Evolutionary conservation across 1,284 basidiomycete species (phyloP).

Genomic region (Puccinia horiana): DNA sequence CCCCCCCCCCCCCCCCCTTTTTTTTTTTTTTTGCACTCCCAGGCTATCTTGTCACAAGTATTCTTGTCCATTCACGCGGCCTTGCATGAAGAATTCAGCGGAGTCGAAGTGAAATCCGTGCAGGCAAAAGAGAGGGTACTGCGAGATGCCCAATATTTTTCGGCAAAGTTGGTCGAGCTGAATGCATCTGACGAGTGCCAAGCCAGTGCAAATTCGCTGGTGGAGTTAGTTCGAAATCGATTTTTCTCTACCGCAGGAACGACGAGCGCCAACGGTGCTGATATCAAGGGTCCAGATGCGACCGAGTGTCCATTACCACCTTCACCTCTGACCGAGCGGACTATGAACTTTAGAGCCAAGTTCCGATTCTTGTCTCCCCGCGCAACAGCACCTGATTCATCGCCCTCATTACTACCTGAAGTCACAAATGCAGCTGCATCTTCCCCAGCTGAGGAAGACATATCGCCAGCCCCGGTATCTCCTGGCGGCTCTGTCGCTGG

Average conservation of each 20-base stretch:
- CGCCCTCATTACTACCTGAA: not conserved
- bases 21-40: slow-evolving; percentile 36
- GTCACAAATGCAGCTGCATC: slow-evolving; percentile 6
- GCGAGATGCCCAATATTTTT: slow-evolving; percentile 52
- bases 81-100: slow-evolving; percentile 77
- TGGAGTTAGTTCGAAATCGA: slow-evolving; percentile 1
- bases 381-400: not conserved
- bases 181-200: slow-evolving; percentile 50
- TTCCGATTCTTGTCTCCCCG: slow-evolving; percentile 42
- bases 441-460: not conserved
- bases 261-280: not conserved
- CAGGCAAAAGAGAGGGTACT: slow-evolving; percentile 69
- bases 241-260: not conserved
- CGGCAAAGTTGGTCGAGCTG: slow-evolving; percentile 52
- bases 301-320: not conserved
- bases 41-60: slow-evolving; percentile 89
- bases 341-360: slow-evolving; percentile 10
- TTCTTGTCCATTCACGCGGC: slow-evolving; percentile 86
- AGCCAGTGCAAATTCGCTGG: not conserved
- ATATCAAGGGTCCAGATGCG: not conserved
- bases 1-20: slow-evolving; percentile 25
- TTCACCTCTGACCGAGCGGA: slow-evolving; percentile 17
- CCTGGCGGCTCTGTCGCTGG: slow-evolving; percentile 6
- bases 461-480: not conserved
- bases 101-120: slow-evolving; percentile 74